Evolutionary conservation across 108 stramenopile species (phyloP), one percentile per base, ranked within the genome.

Genomic region (Nannochloropsis salina): DNA sequence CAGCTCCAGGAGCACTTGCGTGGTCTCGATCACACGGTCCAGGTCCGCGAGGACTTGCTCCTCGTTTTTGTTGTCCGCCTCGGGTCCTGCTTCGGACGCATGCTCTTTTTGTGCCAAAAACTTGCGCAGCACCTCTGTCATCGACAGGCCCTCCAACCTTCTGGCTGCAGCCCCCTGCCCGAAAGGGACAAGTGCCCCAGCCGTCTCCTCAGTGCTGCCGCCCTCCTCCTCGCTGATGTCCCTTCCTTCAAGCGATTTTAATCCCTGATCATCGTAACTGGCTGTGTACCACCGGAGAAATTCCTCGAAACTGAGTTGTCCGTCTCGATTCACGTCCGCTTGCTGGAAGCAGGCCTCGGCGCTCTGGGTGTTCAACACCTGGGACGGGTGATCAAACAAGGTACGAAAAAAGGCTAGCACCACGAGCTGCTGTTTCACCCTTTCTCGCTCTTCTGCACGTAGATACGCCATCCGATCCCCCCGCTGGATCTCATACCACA

Each of bases 251-350:
- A 2, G 4, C 20, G 20, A 4, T n/a, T 74, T 74, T 31, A 1
- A 1, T 31, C 31, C 31, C 31, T 31, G 31, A 31, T 31, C 31
- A n/a, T 74, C 61, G n/a, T 74, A n/a, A 74, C 61, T 81, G 81
- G 81, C 5, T 11, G 81, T 81, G 81, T 81, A 81, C 81, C 81
- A 81, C 8, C 81, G 81, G 22, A 22, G 22, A 41, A 81, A 81
- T 8, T 81, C 81, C 81, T 81, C 81, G 31, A 81, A 81, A 41
- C 81, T 81, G 22, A 81, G 22, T 9, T 41, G 81, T 2, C 81
- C 81, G 20, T 81, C 81, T 22, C 81, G 40, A 40, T 81, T 81
- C 81, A 81, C 40, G 81, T 81, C 81, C 81, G 81, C 81, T 40
- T 81, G 40, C 81, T 81, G 22, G 81, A 81, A 81, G 31, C 81